Conservation (phyloP, 306 rosid genomes). For the Lupinus albus region DNA sequence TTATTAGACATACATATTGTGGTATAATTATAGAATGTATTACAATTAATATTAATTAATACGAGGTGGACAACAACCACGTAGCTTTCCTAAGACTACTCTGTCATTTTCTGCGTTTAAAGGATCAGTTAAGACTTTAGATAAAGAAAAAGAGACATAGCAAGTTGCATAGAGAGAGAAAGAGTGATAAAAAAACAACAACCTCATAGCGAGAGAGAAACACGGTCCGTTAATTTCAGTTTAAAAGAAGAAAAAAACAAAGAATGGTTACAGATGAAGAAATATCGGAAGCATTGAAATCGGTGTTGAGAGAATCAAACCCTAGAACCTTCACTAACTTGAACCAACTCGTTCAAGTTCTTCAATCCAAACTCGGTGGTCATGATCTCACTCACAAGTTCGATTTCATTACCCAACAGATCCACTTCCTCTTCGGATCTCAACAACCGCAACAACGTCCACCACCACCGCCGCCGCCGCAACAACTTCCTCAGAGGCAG, state of each 20-base stretch:
- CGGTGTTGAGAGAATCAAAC: constrained; percentile 55
- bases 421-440: constrained; percentile 54
- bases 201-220: constrained; percentile 27
- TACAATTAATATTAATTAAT: no score
- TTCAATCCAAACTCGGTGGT: constrained; percentile 71
- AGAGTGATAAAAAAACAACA: constrained; percentile 17
- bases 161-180: constrained; percentile 29
- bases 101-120: constrained; percentile 36
- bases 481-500: constrained; percentile 33
- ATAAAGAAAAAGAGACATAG: constrained; percentile 29
- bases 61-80: background rate
- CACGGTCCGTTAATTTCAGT: constrained; percentile 47
- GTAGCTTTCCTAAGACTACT: background rate
- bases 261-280: constrained; percentile 71
- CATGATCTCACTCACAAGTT: constrained; percentile 68
- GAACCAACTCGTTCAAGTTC: constrained; percentile 63
- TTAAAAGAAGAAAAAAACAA: background rate
- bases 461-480: constrained; percentile 29
- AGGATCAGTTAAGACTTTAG: no score
- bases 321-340: constrained; percentile 53
- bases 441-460: constrained; percentile 32
- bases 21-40: no score
- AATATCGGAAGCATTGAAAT: constrained; percentile 61
- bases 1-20: no score
- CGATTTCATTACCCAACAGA: constrained; percentile 66